Evolutionary conservation across 2,329 filamentous ascomycete species (phyloP).

Genomic region (Dactylellina cionopaga): DNA sequence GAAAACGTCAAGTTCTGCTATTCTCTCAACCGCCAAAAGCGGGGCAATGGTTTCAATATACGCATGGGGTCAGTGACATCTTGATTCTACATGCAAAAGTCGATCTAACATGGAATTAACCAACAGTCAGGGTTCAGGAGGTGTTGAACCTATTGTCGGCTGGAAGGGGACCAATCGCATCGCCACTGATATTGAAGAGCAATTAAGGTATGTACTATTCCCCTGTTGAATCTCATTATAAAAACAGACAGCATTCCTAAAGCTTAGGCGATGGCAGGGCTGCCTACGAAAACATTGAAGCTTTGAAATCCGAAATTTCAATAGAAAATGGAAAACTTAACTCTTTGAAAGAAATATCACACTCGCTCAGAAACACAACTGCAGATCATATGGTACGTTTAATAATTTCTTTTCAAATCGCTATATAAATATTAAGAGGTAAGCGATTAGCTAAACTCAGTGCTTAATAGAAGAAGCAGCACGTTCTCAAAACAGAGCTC

Average conservation of each 20-base stretch:
- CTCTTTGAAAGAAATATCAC: not conserved
- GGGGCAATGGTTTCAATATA: conserved; percentile 71
- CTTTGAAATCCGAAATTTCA: not conserved
- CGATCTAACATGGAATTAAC: not conserved
- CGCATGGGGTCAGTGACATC: conserved; percentile 61
- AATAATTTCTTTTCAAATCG: not conserved
- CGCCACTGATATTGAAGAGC: conserved; percentile 77
- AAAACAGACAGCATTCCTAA: not conserved
- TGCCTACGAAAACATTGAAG: conserved; percentile 2
- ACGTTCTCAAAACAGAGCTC: conserved; percentile 71
- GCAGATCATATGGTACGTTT: conserved; percentile 4
- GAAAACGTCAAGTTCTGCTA: conserved; percentile 79
- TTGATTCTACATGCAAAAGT: not conserved
- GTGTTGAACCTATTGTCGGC: conserved; percentile 60
- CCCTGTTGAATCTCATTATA: not conserved
- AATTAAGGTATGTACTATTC: conserved; percentile 66
- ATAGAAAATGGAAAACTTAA: not conserved
- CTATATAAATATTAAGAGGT: not conserved
- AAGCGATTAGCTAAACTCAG: not conserved
- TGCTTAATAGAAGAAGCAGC: conserved; percentile 63
- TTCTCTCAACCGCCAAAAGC: conserved; percentile 71
- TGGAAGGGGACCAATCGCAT: conserved; percentile 73
- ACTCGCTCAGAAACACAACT: not conserved
- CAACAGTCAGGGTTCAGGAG: conserved; percentile 54
- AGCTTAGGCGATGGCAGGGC: not conserved